Evolutionary conservation across 176 grass and related monocot species (phyloP), one percentile per base, ranked within the genome.

Genomic region (Paspalum notatum): DNA sequence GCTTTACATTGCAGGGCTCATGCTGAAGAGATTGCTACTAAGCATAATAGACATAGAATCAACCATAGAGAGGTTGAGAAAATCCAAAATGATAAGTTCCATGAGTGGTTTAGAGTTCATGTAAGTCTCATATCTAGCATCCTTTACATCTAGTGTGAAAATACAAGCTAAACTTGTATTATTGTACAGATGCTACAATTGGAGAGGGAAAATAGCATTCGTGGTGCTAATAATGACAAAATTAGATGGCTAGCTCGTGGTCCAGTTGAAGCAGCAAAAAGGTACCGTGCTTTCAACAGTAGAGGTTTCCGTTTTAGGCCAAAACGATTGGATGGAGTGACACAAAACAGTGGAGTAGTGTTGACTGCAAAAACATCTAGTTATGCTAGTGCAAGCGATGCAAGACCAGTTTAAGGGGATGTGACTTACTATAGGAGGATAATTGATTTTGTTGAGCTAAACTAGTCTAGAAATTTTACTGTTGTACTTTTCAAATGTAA

Each of bases 371-470:
- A 69, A 47, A 55, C 42, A 48, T 41, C 54, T 3, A 70, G 17
- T n/a, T 68, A 76, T 76, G 22, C 41, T n/a, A 24, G 55, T 85
- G 12, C 32, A 15, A 57, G 51, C 17, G 72, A 76, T 22, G 9
- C 22, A 0, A 50, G 47, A 37, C 54, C 25, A n/a, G 26, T 54
- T 49, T 27, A 56, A 43, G 62, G 40, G 0, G 72, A 64, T 46
- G 47, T 85, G 18, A 85, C 42, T 67, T 85, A 77, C 17, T 85
- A 77, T 61, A 49, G 62, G 18, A 69, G 27, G 47, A 21, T 85
- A 22, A 68, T 32, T 32, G 73, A 84, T 22, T 77, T 84, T 22
- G 77, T 84, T 58, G 58, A 77, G 63, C 8, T 42, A 16, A 66
- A 66, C 18, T 67, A 67, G 39, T 67, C 64, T 66, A 18, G 17